phyloP scores from a whole-genome alignment of 2,329 filamentous ascomycete species.

The Diaporthe eres region DNA sequence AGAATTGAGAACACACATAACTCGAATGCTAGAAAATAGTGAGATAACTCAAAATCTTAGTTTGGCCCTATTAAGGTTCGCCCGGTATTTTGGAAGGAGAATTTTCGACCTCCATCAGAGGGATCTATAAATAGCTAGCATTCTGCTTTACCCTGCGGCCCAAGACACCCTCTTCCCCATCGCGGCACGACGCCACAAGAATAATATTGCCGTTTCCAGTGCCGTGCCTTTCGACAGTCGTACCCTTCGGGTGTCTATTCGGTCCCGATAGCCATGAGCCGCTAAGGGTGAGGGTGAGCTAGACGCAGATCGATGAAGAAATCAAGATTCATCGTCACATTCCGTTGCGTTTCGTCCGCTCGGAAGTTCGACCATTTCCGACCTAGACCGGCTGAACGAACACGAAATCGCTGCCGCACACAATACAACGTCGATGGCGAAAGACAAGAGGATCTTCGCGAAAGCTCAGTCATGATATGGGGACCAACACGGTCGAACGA shows the following conservation, averaged over 20 bases:
- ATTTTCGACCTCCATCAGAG: neutral
- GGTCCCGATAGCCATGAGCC: constrained; percentile 14
- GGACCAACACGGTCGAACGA: neutral
- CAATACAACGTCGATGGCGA: neutral
- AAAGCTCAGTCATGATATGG: neutral
- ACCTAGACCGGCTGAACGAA: constrained; percentile 6
- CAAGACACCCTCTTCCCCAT: constrained; percentile 8
- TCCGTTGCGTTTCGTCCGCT: constrained; percentile 15
- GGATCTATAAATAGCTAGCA: constrained; percentile 12
- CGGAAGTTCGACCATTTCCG: constrained; percentile 8
- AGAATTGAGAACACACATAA: neutral
- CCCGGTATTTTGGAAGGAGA: neutral
- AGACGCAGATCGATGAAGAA: constrained; percentile 21
- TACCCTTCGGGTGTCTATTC: constrained; percentile 29
- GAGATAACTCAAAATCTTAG: no score
- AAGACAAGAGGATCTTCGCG: neutral
- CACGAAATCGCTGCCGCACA: constrained; percentile 5
- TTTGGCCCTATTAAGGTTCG: neutral
- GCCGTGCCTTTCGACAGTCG: neutral
- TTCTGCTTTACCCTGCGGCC: neutral
- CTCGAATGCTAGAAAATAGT: neutral
- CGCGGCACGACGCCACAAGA: constrained; percentile 26
- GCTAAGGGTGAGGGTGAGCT: neutral
- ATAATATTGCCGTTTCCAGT: constrained; percentile 14
- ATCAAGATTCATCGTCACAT: constrained; percentile 33